phyloP scores from a whole-genome alignment of 257 asterid species.

The Rhazya stricta region DNA sequence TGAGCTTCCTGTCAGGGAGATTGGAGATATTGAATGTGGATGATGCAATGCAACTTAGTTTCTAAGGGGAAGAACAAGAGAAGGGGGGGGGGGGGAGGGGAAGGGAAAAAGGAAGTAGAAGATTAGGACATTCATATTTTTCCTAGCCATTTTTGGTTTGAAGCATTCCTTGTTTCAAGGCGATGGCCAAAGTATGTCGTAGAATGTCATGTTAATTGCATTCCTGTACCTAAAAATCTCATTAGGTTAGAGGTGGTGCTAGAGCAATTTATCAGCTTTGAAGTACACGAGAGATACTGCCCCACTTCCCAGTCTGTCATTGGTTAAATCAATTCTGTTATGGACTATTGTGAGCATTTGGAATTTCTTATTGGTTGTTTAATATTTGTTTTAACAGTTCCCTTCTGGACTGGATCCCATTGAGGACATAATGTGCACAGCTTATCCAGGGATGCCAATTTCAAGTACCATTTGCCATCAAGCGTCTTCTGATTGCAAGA shows the following conservation, averaged over 20 bases:
- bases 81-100: too few relatives aligned
- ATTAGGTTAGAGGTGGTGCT: background rate
- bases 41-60: background rate
- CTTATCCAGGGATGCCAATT: conserved; percentile 28
- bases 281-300: background rate
- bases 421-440: conserved; percentile 19
- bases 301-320: background rate
- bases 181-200: background rate
- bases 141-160: background rate
- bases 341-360: background rate
- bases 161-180: background rate
- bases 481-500: conserved; percentile 30
- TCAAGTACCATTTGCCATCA: conserved; percentile 11
- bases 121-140: background rate
- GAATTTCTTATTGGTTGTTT: background rate
- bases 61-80: too few relatives aligned
- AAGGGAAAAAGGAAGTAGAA: background rate
- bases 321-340: background rate
- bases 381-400: conserved; percentile 30
- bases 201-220: background rate
- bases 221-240: background rate
- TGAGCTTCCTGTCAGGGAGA: conserved; percentile 6
- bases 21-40: background rate
- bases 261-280: background rate
- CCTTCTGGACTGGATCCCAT: conserved; percentile 51